Evolutionary conservation across 352 stramenopile species (phyloP), one percentile per base, ranked within the genome.

Genomic region (Blastocystis sp.): DNA sequence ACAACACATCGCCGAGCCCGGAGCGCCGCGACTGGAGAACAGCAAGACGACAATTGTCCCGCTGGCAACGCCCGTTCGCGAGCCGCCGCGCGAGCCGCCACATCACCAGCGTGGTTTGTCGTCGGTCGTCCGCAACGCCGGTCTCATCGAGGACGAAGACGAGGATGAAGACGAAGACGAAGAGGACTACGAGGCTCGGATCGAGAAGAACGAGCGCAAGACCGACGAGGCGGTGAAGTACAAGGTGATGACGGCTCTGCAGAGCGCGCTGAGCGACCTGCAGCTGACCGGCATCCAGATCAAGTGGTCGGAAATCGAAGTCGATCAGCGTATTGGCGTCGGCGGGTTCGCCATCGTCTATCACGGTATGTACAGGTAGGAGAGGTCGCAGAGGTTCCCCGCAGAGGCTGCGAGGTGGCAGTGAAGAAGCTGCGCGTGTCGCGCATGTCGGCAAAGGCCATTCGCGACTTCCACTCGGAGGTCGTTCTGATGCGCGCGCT

Each of bases 381-480:
- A 24, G 48, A 71, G 40, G 2, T 14, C 8, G 21, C 2, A 24
- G 57, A 38, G 57, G 16, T 34, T 79, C 4, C 63, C 27, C 1
- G 24, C 48, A 64, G 75, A 75, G 75, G 75, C 21, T 76, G 57
- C 29, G 75, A 85, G 29, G 75, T 85, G 32, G 75, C 75, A 18
- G 75, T 85, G 51, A 85, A 85, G 75, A 85, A 85, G 51, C 63
- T 85, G 36, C 75, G 75, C 0, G 75, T 85, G 32, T 72, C 54
- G 0, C 75, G 75, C 14, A 85, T 85, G 75, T 76, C 57, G 34
- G 54, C 75, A 36, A 85, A 86, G 40, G 24, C 53, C n/a, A 81
- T 89, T 48, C 59, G 67, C 18, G 88, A 90, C 49, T 90, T 90
- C 78, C 51, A 69, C 16, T 86, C 69, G 32, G 88, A 91, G 72